A percentile compares a stretch with the other conserved stretches of the same genome.
Conservation (phyloP, 257 asterid species). For the Henckelia pumila region DNA sequence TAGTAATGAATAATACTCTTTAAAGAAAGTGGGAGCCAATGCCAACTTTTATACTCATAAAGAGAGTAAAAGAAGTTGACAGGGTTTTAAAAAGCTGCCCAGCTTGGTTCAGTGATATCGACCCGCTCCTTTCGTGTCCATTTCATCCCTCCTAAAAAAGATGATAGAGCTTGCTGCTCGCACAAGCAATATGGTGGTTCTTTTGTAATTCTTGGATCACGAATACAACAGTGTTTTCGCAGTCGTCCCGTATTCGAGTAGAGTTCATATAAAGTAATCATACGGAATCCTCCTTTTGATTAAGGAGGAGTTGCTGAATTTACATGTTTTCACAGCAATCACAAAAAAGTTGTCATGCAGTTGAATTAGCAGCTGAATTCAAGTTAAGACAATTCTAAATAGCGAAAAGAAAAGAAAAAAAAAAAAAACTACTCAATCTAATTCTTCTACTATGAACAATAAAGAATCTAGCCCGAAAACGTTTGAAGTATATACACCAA, state of each 20-base stretch:
- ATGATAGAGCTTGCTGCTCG: not conserved
- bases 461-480: slow-evolving; percentile 20
- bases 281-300: not conserved
- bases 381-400: slow-evolving; percentile 25
- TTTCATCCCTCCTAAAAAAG: not conserved
- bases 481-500: slow-evolving; percentile 36
- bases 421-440: slow-evolving; percentile 19
- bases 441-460: slow-evolving; percentile 43
- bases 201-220: not conserved
- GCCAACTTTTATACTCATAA: slow-evolving; percentile 35
- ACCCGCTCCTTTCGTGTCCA: not conserved
- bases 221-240: no score
- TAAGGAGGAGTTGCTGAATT: not conserved
- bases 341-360: not conserved
- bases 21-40: slow-evolving; percentile 22
- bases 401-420: slow-evolving; percentile 7
- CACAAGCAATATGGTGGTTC: not conserved
- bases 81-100: slow-evolving; percentile 24
- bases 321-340: not conserved
- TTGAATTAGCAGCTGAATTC: slow-evolving; percentile 8
- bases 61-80: slow-evolving; percentile 24
- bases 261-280: not conserved
- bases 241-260: not conserved
- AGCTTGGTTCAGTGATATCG: not conserved
- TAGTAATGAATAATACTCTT: not conserved